Base-by-base conservation (phyloP, 768 basidiomycete genomes). In the Suillus alpinus region DNA sequence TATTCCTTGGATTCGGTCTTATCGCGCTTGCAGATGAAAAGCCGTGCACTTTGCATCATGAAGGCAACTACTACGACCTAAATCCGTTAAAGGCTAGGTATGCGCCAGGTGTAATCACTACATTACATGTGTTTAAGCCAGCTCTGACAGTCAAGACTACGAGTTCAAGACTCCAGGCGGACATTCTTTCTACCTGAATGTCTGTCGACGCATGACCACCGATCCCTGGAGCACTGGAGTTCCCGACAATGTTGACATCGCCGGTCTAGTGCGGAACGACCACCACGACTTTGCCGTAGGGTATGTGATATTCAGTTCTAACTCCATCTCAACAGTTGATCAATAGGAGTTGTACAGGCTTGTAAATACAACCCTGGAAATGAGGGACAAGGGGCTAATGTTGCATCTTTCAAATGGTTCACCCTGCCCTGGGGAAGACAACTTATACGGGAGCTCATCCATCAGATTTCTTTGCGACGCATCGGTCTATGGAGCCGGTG, bases 381-480 rank as follows among this genome's bases (percentile, higher is more conserved):
- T 89, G 55, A 72, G 81, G 62, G 78, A 81, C 58, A 77, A 82
- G 34, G 70, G 83, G 55, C 81, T 89, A 23, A 67, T 87, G 59
- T 71, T 92, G 47, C 74, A 81, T 39, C 76, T 90, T 63, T 76
- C 83, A 9, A 75, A 82, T 39, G 92, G 93, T 13, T 89, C 91
- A 0, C 73, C 73, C 1, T 94, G 92, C 73, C 77, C 78, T 34
- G 71, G 76, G n/a, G 76, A 74, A 62, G 67, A 60, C 34, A 26
- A 66, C 39, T 70, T 81, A 41, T 78, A 75, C 23, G 89, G 84
- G 8, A 89, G 88, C 6, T 83, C 91, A 2, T 80, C 85, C 23
- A 81, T 94, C 39, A 81, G 88, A 62, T 95, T 95, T 68, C 78
- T 89, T 31, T 95, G 94, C 70, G 91, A 92, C 62, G 78, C 77